Evolutionary conservation across 1,139 yeast genomes (phyloP), one percentile per base, ranked within the genome.

Genomic region (Scheffersomyces titani): DNA sequence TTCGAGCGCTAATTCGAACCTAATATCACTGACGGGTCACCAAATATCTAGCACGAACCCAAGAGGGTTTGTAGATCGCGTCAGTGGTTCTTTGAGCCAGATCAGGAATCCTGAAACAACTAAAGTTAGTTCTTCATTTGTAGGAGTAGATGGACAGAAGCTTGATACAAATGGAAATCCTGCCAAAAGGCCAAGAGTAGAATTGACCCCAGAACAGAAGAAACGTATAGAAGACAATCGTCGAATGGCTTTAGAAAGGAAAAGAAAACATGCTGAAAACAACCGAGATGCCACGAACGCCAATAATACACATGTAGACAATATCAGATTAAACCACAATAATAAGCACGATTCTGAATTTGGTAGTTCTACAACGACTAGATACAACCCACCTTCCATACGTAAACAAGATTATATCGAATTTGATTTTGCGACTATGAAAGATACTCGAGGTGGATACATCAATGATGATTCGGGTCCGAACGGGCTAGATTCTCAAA

Each of bases 401-500:
- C 77, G 81, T 57, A 83, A 81, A 52, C 76, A 81, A 50, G 92
- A 92, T 68, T 96, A 92, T 71, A 93, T 96, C 54, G 99, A 96
- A 63, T 96, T 87, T 72, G 97, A 96, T 71, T 85, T 96, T 63
- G 84, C 98, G 3, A 90, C 93, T 20, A 90, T 96, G 91, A 85
- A 85, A 61, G 98, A 96, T 67, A 78, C 92, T 2, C 83, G 86
- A 65, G 98, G 98, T 64, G 99, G 99, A 18, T 94, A 89, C 68
- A 78, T 93, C 52, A 76, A 75, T 21, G 81, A 80, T 13, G 72
- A 70, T n/a, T 75, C 71, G 4, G 66, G 63, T 9, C 70, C 64
- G 50, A 62, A 55, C 18, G 70, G 71, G 9, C 65, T 57, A 3
- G 66, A 59, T 0, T 65, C 66, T 21, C 66, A 66, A 5, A 59